Conservation (phyloP, 1,284 basidiomycete genomes). For the Ustilago trichophora region DNA sequence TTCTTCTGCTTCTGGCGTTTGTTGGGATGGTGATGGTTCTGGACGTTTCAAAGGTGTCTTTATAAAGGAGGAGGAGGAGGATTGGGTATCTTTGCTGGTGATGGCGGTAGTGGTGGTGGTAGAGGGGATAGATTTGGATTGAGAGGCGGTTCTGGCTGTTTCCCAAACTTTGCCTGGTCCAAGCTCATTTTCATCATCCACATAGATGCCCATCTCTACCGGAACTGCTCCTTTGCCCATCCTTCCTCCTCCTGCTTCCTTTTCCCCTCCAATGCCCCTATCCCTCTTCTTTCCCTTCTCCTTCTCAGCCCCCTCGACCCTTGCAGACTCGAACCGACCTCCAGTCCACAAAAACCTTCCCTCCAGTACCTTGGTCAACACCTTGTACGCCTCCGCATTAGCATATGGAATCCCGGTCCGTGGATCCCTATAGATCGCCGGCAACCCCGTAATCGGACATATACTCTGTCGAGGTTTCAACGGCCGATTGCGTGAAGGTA, state of each 20-base stretch:
- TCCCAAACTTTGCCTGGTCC: conserved; percentile 38
- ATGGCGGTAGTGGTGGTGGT: neutral
- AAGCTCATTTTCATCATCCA: conserved; percentile 22
- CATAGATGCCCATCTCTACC: conserved; percentile 41
- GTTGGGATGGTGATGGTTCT: neutral
- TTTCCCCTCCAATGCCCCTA: neutral
- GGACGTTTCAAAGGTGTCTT: too few relatives aligned
- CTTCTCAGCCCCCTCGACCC: neutral
- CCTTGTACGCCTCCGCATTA: conserved; percentile 74
- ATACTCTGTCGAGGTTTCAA: conserved; percentile 65
- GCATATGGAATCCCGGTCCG: conserved; percentile 80
- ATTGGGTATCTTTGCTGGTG: neutral
- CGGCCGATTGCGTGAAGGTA: conserved; percentile 67
- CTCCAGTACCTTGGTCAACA: conserved; percentile 72
- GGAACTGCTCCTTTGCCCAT: conserved; percentile 20
- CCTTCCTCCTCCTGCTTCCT: neutral
- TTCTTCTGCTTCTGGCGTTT: neutral
- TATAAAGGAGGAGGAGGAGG: too few relatives aligned
- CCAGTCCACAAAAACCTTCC: conserved; percentile 67
- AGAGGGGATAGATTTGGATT: too few relatives aligned
- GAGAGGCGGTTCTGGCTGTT: neutral
- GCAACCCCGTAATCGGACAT: conserved; percentile 69
- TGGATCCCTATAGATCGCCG: conserved; percentile 76
- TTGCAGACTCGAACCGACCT: conserved; percentile 1
- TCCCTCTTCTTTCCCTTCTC: neutral